Evolutionary conservation across 177 flowering plant species (phyloP).

Genomic region (Vitis hybrid): DNA sequence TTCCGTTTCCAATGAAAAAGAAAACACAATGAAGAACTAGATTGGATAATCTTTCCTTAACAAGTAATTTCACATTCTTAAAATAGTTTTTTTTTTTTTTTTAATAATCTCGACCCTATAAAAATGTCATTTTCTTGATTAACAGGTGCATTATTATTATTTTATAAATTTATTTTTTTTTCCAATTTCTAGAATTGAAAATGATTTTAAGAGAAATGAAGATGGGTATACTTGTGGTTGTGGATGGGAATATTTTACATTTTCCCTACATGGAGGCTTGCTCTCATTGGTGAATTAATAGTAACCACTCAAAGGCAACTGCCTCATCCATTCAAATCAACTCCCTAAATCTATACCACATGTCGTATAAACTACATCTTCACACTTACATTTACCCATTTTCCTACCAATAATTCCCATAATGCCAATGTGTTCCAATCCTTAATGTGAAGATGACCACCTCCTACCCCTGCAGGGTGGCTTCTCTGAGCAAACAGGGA

Average conservation of each 20-base stretch:
- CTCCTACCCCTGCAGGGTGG: background rate
- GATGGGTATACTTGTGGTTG: slow-evolving; percentile 22
- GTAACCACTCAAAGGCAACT: slow-evolving; percentile 21
- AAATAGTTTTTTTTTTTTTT: no score
- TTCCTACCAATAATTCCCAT: slow-evolving; percentile 3
- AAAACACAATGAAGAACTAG: no score
- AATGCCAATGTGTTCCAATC: slow-evolving; percentile 12
- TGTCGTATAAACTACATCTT: background rate
- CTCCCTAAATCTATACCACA: slow-evolving; percentile 19
- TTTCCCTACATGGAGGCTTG: slow-evolving; percentile 12
- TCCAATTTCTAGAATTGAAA: background rate
- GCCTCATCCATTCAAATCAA: slow-evolving; percentile 21
- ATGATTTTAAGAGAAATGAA: background rate
- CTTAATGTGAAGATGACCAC: background rate
- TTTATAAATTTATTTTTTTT: no score
- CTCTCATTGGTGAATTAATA: background rate
- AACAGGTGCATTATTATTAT: no score
- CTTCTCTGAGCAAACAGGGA: background rate
- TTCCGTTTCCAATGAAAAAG: no score
- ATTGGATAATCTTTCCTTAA: no score
- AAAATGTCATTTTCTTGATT: no score
- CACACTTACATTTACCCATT: slow-evolving; percentile 3
- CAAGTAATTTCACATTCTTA: no score
- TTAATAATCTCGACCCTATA: no score
- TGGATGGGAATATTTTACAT: slow-evolving; percentile 16